Evolutionary conservation across 2,329 filamentous ascomycete species (phyloP), one percentile per base, ranked within the genome.

Genomic region (Penicillium verrucosum): DNA sequence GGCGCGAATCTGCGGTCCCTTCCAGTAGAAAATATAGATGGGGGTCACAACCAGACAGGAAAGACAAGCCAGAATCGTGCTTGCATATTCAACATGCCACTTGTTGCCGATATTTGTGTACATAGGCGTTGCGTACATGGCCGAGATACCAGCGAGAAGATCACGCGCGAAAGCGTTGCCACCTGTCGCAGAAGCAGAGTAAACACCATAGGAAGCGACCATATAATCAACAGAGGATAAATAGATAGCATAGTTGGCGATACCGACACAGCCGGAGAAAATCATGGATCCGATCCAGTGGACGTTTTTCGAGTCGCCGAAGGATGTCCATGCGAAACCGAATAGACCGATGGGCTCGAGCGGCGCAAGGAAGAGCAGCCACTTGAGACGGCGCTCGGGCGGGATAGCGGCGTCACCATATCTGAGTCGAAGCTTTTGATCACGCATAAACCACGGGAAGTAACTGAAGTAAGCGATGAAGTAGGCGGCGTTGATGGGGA

Each of bases 151-250:
- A 4, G 88, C 88, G 1, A 90, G 75, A 71, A 90, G 85, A 67
- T 90, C 88, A 61, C 88, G 82, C 8, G 86, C 81, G 76, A 87
- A 89, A 5, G 87, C 88, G 61, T 90, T 90, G 29, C 88, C 88
- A 53, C 88, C 88, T 0, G 88, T 89, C 1, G 88, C 88, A 0
- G 86, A 89, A 3, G 88, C 87, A 0, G 86, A 83, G 70, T 89
- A 90, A 0, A 85, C 84, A 0, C 88, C 88, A 65, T 90, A 90
- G 1, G 87, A 84, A 56, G 85, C 86, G 45, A 89, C 83, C 82
- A 89, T 89, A 75, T 90, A 90, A 70, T 90, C 86, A 60, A 89
- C 87, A 1, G 86, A 88, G 2, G 86, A 85, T 80, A 89, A 86
- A 74, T 89, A 89, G 54, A 89, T 89, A 25, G 82, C 77, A 55